Evolutionary conservation across 1,284 basidiomycete genomes (phyloP).

Genomic region (Pseudozyma tsukubaensis): DNA sequence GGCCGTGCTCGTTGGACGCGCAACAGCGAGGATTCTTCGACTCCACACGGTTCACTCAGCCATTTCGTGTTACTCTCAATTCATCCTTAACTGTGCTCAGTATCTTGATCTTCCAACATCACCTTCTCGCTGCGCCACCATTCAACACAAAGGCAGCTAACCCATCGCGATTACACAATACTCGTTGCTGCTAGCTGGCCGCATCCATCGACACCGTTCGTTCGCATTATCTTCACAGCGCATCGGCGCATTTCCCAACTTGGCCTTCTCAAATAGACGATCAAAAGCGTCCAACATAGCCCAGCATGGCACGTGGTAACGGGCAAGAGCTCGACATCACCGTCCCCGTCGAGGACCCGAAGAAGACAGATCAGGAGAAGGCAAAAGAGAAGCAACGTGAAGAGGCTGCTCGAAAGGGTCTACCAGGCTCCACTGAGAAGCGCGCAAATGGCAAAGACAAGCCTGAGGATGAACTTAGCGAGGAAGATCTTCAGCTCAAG

Average conservation of each 20-base stretch:
- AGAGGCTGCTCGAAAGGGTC: constrained; percentile 48
- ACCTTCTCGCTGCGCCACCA: not conserved
- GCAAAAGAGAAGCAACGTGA: constrained; percentile 49
- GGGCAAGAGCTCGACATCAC: constrained; percentile 52
- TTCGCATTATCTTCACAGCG: not conserved
- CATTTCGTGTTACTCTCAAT: constrained; percentile 29
- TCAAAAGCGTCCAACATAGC: not conserved
- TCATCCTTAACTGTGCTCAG: not conserved
- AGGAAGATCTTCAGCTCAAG: constrained; percentile 94
- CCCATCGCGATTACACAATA: too few species aligned
- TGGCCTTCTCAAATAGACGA: not conserved
- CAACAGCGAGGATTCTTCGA: constrained; percentile 39
- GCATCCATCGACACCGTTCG: not conserved
- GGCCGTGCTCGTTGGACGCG: constrained; percentile 30
- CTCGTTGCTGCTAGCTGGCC: not conserved
- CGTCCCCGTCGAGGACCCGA: constrained; percentile 48
- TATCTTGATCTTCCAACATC: not conserved
- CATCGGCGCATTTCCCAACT: constrained; percentile 5
- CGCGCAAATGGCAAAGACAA: constrained; percentile 69
- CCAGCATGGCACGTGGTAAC: constrained; percentile 51
- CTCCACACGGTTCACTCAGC: constrained; percentile 19
- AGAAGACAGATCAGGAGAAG: constrained; percentile 53
- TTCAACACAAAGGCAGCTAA: not conserved
- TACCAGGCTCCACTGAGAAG: constrained; percentile 36
- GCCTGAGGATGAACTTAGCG: constrained; percentile 82